Evolutionary conservation across 1,139 yeast genomes (phyloP).

Genomic region (Scheffersomyces illinoinensis): DNA sequence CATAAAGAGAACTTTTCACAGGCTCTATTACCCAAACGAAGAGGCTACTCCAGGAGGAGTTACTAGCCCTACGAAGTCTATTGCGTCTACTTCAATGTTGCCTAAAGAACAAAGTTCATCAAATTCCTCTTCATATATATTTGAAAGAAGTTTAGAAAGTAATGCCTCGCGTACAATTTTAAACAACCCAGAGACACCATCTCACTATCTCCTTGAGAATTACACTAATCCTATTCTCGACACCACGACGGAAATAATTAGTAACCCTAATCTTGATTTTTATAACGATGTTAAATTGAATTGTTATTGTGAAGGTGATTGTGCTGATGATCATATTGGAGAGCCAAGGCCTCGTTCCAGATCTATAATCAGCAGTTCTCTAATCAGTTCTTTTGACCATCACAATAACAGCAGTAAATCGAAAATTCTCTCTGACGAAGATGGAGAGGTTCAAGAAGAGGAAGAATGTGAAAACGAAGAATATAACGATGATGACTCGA

Average conservation of each 20-base stretch:
- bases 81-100: background rate
- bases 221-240: conserved; percentile 33
- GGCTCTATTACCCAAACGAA: conserved; percentile 4
- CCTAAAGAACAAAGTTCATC: background rate
- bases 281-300: conserved; percentile 26
- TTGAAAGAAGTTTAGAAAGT: conserved; percentile 17
- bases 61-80: conserved; percentile 1
- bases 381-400: conserved; percentile 21
- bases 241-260: conserved; percentile 30
- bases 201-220: conserved; percentile 30
- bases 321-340: conserved; percentile 2
- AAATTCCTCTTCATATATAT: conserved; percentile 9
- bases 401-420: conserved; percentile 2
- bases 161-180: conserved; percentile 11
- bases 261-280: conserved; percentile 27
- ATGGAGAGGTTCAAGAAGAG: background rate
- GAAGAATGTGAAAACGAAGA: background rate
- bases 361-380: conserved; percentile 25
- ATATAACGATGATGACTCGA: background rate
- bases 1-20: conserved; percentile 14
- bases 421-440: background rate
- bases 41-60: conserved; percentile 2
- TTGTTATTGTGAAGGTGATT: conserved; percentile 22
- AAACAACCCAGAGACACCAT: conserved; percentile 19
- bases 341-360: conserved; percentile 19